These are phyloP conservation scores for Rhodotorula sp. DNA, from an alignment of 1,284 basidiomycete species.

Conservation along the genomic window DNA sequence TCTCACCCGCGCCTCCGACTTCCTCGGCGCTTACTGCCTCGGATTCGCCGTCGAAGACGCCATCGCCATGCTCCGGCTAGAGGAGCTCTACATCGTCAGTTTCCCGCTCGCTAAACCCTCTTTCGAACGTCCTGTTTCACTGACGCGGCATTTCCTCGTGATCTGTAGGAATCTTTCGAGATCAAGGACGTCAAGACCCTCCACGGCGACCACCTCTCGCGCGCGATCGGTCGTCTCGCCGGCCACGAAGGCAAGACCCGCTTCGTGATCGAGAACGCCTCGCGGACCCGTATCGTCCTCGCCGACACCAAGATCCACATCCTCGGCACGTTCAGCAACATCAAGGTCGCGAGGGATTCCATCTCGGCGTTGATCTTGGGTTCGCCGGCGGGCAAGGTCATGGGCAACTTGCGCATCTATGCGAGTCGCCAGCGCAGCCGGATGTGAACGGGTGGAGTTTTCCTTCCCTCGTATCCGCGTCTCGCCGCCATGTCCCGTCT, in stretches of 20 bases:
- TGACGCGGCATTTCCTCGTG: too few relatives aligned
- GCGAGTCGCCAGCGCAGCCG: constrained; percentile 2
- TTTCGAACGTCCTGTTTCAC: too few relatives aligned
- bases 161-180: constrained; percentile 51
- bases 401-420: constrained; percentile 2
- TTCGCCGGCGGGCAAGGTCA: constrained; percentile 38
- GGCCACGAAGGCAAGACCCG: constrained; percentile 98
- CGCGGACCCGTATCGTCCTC: constrained; percentile 90
- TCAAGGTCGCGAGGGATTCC: constrained; percentile 94
- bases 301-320: constrained; percentile 97
- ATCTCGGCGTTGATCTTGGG: constrained; percentile 66
- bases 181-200: constrained; percentile 99
- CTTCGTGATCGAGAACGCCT: constrained; percentile 97
- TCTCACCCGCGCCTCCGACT: constrained; percentile 97
- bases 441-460: not conserved
- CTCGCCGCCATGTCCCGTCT: too few relatives aligned
- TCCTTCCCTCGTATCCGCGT: too few relatives aligned
- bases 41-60: constrained; percentile 88
- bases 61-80: constrained; percentile 88
- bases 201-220: constrained; percentile 92
- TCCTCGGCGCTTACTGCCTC: constrained; percentile 89
- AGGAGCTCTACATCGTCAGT: constrained; percentile 85
- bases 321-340: constrained; percentile 91
- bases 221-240: constrained; percentile 96
- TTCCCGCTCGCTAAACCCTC: not conserved